Percentiles rank a stretch among this genome's conserved stretches.
Conservation (phyloP, 306 rosid genomes). For the Elaeagnus macrophylla region DNA sequence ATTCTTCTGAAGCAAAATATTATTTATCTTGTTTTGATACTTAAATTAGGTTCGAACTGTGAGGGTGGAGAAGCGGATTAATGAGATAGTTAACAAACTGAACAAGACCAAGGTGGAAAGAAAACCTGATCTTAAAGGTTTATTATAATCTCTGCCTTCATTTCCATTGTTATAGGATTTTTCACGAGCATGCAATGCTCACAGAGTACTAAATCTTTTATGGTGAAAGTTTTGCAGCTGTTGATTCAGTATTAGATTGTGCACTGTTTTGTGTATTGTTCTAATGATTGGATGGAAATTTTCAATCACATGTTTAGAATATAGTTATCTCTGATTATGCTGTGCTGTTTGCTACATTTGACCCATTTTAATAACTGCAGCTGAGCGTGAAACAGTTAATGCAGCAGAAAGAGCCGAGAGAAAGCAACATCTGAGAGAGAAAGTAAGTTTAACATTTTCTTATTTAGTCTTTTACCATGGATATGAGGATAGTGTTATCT, state of each 20-base stretch:
- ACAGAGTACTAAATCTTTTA: background rate
- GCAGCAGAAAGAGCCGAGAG: constrained; percentile 97
- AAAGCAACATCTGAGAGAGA: constrained; percentile 68
- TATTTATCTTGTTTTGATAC: no score
- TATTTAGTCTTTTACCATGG: background rate
- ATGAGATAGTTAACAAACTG: constrained; percentile 81
- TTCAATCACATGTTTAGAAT: no score
- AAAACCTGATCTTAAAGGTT: constrained; percentile 91
- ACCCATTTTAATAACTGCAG: constrained; percentile 27
- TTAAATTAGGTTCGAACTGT: constrained; percentile 66
- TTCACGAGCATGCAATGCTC: background rate
- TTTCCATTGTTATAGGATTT: background rate
- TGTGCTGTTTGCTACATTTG: no score
- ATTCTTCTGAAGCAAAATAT: no score
- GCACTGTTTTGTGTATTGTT: no score
- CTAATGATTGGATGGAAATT: no score
- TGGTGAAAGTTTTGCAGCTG: no score
- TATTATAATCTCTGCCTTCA: constrained; percentile 5
- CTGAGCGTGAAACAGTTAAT: constrained; percentile 84
- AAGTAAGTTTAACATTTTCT: constrained; percentile 33
- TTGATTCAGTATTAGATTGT: no score
- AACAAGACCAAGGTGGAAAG: constrained; percentile 90
- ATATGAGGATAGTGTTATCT: background rate
- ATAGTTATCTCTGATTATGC: no score
- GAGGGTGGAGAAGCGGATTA: constrained; percentile 87